These are phyloP conservation scores for Alternaria arbusti DNA, from an alignment of 2,329 filamentous ascomycete genomes.

Conservation along the genomic window DNA sequence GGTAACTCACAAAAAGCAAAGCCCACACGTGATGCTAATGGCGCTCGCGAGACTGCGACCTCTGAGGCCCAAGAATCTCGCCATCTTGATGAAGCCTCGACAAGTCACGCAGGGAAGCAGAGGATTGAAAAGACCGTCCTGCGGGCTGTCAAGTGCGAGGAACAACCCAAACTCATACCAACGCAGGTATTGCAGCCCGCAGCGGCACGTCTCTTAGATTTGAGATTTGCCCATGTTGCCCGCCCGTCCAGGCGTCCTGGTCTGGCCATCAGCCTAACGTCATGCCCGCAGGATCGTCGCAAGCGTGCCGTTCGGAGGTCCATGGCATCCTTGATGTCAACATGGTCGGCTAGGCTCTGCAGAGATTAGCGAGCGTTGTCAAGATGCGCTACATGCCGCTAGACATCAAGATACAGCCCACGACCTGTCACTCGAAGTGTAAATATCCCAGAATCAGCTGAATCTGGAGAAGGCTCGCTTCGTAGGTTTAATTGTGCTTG, in stretches of 20 bases:
- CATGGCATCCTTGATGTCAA: neutral
- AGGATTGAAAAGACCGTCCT: neutral
- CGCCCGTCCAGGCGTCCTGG: neutral
- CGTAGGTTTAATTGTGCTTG: neutral
- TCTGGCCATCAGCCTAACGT: conserved; percentile 9
- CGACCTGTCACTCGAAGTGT: neutral
- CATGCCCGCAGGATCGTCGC: conserved; percentile 2
- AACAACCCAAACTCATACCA: neutral
- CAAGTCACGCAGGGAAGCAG: neutral
- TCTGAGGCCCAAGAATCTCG: conserved; percentile 30
- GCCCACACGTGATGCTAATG: conserved; percentile 33
- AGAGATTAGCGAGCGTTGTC: conserved; percentile 2
- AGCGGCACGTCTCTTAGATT: neutral
- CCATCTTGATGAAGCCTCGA: conserved; percentile 17
- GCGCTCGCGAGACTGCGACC: conserved; percentile 26
- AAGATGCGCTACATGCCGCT: neutral
- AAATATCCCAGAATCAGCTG: neutral
- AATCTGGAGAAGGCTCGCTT: neutral
- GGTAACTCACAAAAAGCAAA: conserved; percentile 35
- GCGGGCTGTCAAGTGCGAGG: neutral
- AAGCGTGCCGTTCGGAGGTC: conserved; percentile 7
- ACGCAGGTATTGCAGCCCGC: neutral
- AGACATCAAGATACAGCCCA: neutral
- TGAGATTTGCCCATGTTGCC: conserved; percentile 3
- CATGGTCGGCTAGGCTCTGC: neutral